These are phyloP conservation scores for Quercus robur DNA, from an alignment of 306 rosid genomes.

Conservation along the genomic window DNA sequence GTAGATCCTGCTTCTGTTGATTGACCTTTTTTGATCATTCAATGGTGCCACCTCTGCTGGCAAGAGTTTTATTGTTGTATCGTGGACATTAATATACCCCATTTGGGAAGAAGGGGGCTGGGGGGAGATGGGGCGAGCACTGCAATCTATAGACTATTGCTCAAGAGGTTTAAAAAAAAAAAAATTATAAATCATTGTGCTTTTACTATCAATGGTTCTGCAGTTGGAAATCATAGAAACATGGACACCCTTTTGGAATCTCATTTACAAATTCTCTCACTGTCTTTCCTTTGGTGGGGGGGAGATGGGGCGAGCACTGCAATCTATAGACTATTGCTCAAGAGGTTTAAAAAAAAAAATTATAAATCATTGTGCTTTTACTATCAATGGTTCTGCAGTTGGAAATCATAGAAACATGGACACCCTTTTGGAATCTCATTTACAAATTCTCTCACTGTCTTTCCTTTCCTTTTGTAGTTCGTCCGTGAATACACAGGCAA, in stretches of 20 bases:
- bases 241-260: not conserved
- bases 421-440: not conserved
- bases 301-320: not conserved
- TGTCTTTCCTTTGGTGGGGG: slow-evolving; percentile 8
- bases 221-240: not conserved
- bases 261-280: not conserved
- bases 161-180: too few relatives aligned
- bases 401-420: not conserved
- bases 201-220: not conserved
- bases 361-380: too few relatives aligned
- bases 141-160: too few relatives aligned
- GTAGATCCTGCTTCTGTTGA: not conserved
- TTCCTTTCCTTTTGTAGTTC: slow-evolving; percentile 47
- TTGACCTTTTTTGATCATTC: not conserved
- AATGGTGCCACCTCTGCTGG: not conserved
- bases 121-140: not conserved
- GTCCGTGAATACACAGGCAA: slow-evolving; percentile 96
- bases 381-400: not conserved
- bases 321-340: too few relatives aligned
- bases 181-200: too few relatives aligned
- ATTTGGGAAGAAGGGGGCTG: not conserved
- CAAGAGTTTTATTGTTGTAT: not conserved
- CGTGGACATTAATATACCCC: not conserved
- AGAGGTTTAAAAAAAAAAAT: too few relatives aligned
- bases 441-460: not conserved